phyloP scores from a whole-genome alignment of 176 grass and related monocot genomes.

The Luzula sylvatica region DNA sequence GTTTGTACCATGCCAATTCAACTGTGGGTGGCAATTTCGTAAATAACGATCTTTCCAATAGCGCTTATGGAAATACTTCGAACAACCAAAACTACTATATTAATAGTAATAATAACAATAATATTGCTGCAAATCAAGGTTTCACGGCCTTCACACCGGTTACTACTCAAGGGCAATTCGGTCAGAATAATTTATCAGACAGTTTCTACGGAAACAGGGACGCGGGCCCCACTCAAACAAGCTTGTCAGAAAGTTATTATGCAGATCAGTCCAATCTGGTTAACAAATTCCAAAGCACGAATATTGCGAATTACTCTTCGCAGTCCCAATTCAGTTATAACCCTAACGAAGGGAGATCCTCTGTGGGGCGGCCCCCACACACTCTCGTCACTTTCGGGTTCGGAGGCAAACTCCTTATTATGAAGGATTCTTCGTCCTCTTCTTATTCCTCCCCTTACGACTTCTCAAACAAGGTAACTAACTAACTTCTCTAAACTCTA shows the following conservation, averaged over 20 bases:
- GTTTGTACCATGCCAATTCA: slow-evolving; percentile 32
- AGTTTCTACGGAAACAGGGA: slow-evolving; percentile 26
- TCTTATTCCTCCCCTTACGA: slow-evolving; percentile 34
- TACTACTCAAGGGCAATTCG: slow-evolving; percentile 16
- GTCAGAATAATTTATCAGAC: slow-evolving; percentile 27
- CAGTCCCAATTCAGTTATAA: slow-evolving; percentile 45
- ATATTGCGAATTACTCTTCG: slow-evolving; percentile 25
- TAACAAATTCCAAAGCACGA: slow-evolving; percentile 47
- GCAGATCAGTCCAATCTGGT: slow-evolving; percentile 35
- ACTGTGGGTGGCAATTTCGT: slow-evolving; percentile 6
- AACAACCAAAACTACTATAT: too few species aligned
- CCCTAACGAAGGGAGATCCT: slow-evolving; percentile 44
- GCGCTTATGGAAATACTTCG: slow-evolving; percentile 23
- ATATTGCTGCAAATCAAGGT: background rate
- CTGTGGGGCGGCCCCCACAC: slow-evolving; percentile 66
- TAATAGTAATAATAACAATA: too few species aligned
- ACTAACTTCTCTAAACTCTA: too few species aligned
- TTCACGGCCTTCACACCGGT: background rate
- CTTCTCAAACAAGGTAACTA: slow-evolving; percentile 52
- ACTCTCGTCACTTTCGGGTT: slow-evolving; percentile 85
- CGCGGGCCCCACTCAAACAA: slow-evolving; percentile 23
- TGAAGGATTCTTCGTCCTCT: slow-evolving; percentile 64
- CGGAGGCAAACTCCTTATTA: slow-evolving; percentile 70
- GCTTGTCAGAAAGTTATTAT: slow-evolving; percentile 46
- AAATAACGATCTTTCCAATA: slow-evolving; percentile 19